These are phyloP conservation scores for Scopulariopsis brevicaulis DNA, from an alignment of 2,329 filamentous ascomycete genomes.

Conservation along the genomic window DNA sequence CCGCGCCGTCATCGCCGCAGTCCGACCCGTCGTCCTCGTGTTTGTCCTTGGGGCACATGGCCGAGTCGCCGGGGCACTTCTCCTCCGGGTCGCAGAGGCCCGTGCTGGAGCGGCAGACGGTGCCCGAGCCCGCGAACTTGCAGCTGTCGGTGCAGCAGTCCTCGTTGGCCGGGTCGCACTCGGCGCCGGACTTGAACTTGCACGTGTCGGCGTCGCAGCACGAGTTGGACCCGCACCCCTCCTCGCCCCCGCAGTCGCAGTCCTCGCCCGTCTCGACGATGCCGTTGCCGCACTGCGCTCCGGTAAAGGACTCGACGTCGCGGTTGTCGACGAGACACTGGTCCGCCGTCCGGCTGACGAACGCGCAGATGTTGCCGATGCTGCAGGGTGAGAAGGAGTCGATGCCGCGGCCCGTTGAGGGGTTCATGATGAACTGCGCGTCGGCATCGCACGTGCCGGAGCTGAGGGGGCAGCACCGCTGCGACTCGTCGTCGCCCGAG, in stretches of 20 bases:
- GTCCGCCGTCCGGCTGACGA: conserved; percentile 66
- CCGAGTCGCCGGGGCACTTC: conserved; percentile 61
- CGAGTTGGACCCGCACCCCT: conserved; percentile 58
- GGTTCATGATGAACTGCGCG: conserved; percentile 90
- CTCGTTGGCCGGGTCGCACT: conserved; percentile 74
- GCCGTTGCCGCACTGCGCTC: conserved; percentile 86
- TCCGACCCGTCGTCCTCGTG: conserved; percentile 57
- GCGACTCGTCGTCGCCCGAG: conserved; percentile 39
- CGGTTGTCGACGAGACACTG: conserved; percentile 83
- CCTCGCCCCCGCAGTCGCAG: conserved; percentile 80
- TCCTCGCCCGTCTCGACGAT: conserved; percentile 93
- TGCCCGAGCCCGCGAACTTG: conserved; percentile 53
- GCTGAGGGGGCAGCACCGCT: conserved; percentile 71
- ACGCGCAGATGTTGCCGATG: conserved; percentile 88
- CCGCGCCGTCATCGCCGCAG: conserved; percentile 54
- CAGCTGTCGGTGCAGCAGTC: conserved; percentile 65
- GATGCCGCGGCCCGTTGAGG: conserved; percentile 65
- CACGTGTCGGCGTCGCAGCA: conserved; percentile 86
- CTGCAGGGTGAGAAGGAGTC: conserved; percentile 77
- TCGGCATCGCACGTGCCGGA: conserved; percentile 58
- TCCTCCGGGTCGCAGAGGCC: conserved; percentile 80
- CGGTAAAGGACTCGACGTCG: conserved; percentile 69
- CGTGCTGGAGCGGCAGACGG: conserved; percentile 69
- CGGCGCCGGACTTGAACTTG: conserved; percentile 63
- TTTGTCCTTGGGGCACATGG: conserved; percentile 63